A percentile compares a stretch with the other conserved stretches of the same genome.
Conservation (phyloP, 139 green algal genomes). For the Tetradesmus lagerheimii region DNA sequence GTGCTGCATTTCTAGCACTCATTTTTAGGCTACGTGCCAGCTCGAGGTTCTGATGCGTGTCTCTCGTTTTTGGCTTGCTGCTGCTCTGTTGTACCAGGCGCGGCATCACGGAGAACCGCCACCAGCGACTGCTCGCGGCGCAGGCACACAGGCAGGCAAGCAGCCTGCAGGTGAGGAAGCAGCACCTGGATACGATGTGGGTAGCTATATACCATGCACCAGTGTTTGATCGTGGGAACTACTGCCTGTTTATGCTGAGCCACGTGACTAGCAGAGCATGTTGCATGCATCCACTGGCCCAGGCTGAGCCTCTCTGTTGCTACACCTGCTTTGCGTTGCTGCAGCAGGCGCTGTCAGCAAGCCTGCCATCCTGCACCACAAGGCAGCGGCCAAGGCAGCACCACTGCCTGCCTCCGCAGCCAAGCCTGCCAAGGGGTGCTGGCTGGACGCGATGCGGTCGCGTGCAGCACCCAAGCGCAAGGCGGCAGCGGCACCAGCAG, state of each 20-base stretch:
- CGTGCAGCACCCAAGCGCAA: background rate
- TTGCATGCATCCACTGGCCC: background rate
- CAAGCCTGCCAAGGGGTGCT: slow-evolving; percentile 39
- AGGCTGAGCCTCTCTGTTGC: background rate
- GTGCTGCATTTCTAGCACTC: background rate
- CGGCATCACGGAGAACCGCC: background rate
- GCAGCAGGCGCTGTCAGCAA: background rate
- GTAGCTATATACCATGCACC: too few relatives aligned
- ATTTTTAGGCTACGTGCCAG: background rate
- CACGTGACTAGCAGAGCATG: background rate
- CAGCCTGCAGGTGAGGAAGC: background rate
- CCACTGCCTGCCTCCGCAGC: background rate
- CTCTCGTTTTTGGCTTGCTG: background rate
- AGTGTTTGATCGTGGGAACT: too few relatives aligned
- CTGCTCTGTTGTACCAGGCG: background rate
- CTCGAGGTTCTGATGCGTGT: background rate
- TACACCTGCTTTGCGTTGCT: background rate
- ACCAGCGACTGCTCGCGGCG: background rate
- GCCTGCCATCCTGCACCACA: slow-evolving; percentile 27
- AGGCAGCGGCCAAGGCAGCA: slow-evolving; percentile 2
- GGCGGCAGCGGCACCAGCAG: background rate
- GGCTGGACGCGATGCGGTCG: slow-evolving; percentile 62
- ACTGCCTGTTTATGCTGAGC: background rate
- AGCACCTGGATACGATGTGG: background rate
- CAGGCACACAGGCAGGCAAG: background rate